A percentile compares a stretch with the other conserved stretches of the same genome.
Evolutionary conservation across 192 early-diverging fungal genomes (phyloP).

Genomic region (Coemansia sp.): DNA sequence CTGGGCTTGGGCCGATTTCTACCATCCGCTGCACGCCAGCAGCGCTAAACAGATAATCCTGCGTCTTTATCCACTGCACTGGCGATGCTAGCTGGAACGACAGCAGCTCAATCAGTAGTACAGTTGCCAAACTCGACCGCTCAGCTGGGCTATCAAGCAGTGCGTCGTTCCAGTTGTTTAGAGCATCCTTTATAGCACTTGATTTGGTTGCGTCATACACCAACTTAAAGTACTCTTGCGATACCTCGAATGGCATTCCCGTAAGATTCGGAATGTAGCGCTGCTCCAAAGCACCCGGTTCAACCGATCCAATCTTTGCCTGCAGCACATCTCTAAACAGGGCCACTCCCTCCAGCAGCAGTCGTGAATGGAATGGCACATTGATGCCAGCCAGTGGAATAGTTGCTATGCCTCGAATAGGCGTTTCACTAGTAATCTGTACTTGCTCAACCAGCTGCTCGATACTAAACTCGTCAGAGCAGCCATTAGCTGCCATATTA

Average conservation of each 20-base stretch:
- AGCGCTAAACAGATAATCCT: constrained; percentile 77
- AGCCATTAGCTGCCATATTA: background rate
- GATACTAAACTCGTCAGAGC: constrained; percentile 32
- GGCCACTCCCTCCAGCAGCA: constrained; percentile 78
- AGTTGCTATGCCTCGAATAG: constrained; percentile 81
- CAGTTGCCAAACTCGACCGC: constrained; percentile 72
- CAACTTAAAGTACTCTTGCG: constrained; percentile 71
- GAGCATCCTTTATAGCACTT: constrained; percentile 60
- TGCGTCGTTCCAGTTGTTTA: constrained; percentile 64
- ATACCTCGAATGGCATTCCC: constrained; percentile 80
- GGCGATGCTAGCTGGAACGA: constrained; percentile 94
- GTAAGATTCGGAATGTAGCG: constrained; percentile 96
- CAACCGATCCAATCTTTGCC: constrained; percentile 68
- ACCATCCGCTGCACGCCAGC: constrained; percentile 80
- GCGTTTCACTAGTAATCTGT: constrained; percentile 59
- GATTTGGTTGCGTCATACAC: constrained; percentile 73
- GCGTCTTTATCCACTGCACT: constrained; percentile 94
- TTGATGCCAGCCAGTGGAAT: constrained; percentile 89
- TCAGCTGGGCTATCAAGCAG: constrained; percentile 40
- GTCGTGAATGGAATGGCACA: constrained; percentile 87
- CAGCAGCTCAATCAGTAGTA: constrained; percentile 81
- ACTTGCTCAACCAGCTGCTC: constrained; percentile 65
- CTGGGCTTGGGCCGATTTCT: constrained; percentile 86
- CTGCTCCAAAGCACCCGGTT: constrained; percentile 61
- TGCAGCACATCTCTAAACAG: constrained; percentile 80